Base-by-base conservation (phyloP, 371 early-diverging fungal genomes). In the Rhizopus sp. region DNA sequence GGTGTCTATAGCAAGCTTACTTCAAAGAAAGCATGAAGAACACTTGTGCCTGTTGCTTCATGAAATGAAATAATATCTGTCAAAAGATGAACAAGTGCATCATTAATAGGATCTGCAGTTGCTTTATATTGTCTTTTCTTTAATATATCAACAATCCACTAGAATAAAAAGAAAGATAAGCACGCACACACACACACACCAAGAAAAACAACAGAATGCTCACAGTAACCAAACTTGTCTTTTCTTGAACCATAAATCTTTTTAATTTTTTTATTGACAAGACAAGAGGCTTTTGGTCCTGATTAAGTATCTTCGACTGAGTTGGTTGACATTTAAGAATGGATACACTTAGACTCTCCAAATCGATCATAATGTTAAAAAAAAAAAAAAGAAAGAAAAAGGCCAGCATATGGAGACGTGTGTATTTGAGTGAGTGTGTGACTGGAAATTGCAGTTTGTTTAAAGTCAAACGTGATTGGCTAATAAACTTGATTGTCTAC, bases 31-130 rank as follows among this genome's bases (percentile, higher is more conserved):
- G 55, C 40, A 40, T 59, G 46, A 6, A 66, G 46, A 17, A 54
- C 48, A 38, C 64, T 67, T 55, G 66, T 60, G 10, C 59, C 55
- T 5, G 68, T 58, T 16, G 70, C 64, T 50, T 70, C 71, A 44
- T 65, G 60, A 53, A 69, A 73, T 4, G 52, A 58, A 38, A 77
- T 51, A 46, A 55, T 57, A 40, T 73, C 69, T 49, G 59, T 61
- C 10, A 77, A 51, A 16, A 77, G 53, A 23, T 66, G 60, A 35
- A 70, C 48, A 10, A 77, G 47, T 12, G 69, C 65, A 17, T 50
- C 55, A 49, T 67, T 67, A 29, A 77, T 39, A 29, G 61, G 56
- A 59, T 77, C 69, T 55, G 58, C 55, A 40, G 67, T 63, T 50
- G 47, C 50, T 57, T 50, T 41, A 48, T 29, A 55, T 44, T 15